A percentile compares a stretch with the other conserved stretches of the same genome.
Evolutionary conservation across 352 stramenopile species (phyloP).

Genomic region (Phytophthora aleatoria): DNA sequence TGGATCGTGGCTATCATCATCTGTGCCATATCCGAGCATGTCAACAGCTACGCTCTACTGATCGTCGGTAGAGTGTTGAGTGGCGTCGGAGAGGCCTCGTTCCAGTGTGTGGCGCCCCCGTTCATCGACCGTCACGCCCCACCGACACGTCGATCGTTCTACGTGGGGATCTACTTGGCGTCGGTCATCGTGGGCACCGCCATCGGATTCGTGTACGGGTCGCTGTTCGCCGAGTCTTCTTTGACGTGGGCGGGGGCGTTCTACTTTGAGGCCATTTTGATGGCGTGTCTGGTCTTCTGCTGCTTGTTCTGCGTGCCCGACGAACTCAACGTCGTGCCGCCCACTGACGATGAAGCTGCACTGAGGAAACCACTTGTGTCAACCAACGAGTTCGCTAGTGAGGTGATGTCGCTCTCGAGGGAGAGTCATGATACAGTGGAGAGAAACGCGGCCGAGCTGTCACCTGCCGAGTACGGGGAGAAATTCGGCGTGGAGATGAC

Average conservation of each 20-base stretch:
- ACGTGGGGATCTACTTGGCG: constrained; percentile 89
- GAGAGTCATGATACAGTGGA: constrained; percentile 22
- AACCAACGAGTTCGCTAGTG: constrained; percentile 35
- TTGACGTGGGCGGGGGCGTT: constrained; percentile 79
- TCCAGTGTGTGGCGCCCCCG: constrained; percentile 85
- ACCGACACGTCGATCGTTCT: constrained; percentile 57
- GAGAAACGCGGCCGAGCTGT: constrained; percentile 19
- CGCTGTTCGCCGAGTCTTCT: constrained; percentile 53
- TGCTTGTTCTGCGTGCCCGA: constrained; percentile 53
- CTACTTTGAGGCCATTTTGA: constrained; percentile 81
- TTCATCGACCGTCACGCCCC: constrained; percentile 87
- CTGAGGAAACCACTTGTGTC: constrained; percentile 28
- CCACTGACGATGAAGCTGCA: constrained; percentile 29
- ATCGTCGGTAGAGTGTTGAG: constrained; percentile 78
- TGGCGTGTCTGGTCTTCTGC: constrained; percentile 65
- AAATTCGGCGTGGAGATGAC: constrained; percentile 13
- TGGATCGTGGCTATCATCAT: constrained; percentile 83
- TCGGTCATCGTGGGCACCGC: constrained; percentile 84
- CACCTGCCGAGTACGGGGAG: constrained; percentile 17
- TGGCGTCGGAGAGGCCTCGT: constrained; percentile 84
- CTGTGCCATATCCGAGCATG: constrained; percentile 55
- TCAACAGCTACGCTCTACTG: constrained; percentile 77
- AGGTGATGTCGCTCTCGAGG: constrained; percentile 33
- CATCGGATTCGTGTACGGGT: constrained; percentile 80
- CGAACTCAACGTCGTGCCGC: constrained; percentile 43